phyloP scores from a whole-genome alignment of 495 filamentous ascomycete genomes.

The Copromyces sp. region DNA sequence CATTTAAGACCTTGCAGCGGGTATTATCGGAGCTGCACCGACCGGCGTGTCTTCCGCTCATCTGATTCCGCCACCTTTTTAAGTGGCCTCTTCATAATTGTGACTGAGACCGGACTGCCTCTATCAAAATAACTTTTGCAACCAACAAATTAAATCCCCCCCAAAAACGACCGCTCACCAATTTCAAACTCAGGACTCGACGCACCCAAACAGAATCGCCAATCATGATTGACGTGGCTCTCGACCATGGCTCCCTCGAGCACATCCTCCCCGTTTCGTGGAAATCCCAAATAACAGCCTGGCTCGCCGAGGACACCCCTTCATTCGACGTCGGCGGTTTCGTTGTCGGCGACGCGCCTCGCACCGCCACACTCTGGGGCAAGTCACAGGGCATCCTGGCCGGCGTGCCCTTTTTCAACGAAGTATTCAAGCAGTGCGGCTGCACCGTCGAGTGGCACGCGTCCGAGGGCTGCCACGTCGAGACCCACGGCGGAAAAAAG shows the following conservation, averaged over 20 bases:
- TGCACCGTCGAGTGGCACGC: conserved; percentile 87
- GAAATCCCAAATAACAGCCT: conserved; percentile 67
- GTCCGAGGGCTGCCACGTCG: conserved; percentile 59
- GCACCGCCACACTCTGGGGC: conserved; percentile 76
- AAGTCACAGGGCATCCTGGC: conserved; percentile 83
- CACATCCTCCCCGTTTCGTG: conserved; percentile 78
- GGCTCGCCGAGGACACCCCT: conserved; percentile 93
- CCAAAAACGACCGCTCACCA: not conserved
- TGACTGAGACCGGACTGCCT: not conserved
- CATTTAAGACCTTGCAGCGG: not conserved
- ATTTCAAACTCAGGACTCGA: not conserved
- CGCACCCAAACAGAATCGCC: not conserved
- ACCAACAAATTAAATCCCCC: not conserved
- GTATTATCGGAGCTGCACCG: not conserved
- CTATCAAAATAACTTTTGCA: not conserved
- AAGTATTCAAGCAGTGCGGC: conserved; percentile 80
- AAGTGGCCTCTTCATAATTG: not conserved
- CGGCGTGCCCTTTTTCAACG: conserved; percentile 89
- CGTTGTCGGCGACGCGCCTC: conserved; percentile 72
- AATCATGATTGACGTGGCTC: conserved; percentile 27
- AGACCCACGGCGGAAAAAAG: conserved; percentile 35
- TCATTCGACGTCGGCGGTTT: conserved; percentile 96
- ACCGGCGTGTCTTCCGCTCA: not conserved
- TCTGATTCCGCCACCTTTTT: not conserved
- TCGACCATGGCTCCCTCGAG: conserved; percentile 61